Conservation (phyloP, 1,284 basidiomycete genomes). For the Pulveroboletus sp. region DNA sequence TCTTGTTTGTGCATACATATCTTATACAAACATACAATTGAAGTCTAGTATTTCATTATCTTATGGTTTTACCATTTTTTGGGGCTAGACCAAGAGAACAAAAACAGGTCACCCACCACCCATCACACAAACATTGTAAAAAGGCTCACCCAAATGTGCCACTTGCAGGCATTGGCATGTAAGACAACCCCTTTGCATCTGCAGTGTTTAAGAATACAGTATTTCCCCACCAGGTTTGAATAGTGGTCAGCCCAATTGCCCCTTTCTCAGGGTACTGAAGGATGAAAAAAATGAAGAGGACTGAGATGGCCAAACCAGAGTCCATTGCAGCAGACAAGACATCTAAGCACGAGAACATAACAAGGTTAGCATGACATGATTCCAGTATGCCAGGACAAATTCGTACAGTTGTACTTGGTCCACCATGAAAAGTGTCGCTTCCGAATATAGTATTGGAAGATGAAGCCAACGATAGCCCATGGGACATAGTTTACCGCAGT, state of each 20-base stretch:
- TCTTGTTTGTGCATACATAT: neutral
- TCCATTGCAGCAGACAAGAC: conserved; percentile 50
- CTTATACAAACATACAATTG: neutral
- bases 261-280: conserved; percentile 64
- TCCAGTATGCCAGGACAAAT: too few species aligned
- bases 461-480: conserved; percentile 47
- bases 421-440: conserved; percentile 49
- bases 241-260: conserved; percentile 49
- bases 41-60: neutral
- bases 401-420: conserved; percentile 51
- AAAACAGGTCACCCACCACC: neutral
- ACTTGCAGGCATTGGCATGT: conserved; percentile 25
- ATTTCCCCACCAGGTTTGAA: conserved; percentile 74
- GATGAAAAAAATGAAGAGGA: conserved; percentile 62
- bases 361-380: neutral
- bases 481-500: conserved; percentile 44
- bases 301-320: conserved; percentile 52
- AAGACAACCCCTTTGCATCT: conserved; percentile 35
- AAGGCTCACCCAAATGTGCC: conserved; percentile 38
- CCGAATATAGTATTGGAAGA: conserved; percentile 53
- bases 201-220: conserved; percentile 45
- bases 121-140: neutral
- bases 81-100: conserved; percentile 8
- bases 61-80: conserved; percentile 12
- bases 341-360: conserved; percentile 23